Evolutionary conservation across 768 basidiomycete genomes (phyloP), one percentile per base, ranked within the genome.

Genomic region (Ramaria rubella): DNA sequence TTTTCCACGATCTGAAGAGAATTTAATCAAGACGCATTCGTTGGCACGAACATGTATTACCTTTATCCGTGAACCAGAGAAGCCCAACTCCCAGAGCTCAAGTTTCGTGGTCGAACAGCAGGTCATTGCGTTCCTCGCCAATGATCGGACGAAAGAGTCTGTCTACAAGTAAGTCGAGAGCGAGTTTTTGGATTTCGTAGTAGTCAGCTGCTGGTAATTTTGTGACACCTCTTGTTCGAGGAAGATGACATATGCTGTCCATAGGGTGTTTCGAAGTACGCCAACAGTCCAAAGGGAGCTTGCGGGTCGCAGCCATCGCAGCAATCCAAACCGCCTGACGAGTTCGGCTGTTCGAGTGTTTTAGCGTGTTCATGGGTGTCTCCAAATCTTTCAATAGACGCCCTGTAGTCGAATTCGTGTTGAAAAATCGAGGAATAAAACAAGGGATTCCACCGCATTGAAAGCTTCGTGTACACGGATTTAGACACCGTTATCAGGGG

Each of bases 1-100:
- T 74, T 12, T 46, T 57, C 2, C 58, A 24, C 50, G 65, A 44
- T 65, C 69, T 69, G 58, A 11, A 49, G 33, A 55, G 4, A n/a
- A 23, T n/a, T 11, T 19, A 44, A 21, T 5, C 24, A 57, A 17
- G 29, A n/a, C n/a, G n/a, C n/a, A n/a, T 50, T 59, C 40, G 14
- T n/a, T 33, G n/a, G 36, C 52, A 24, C 50, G 59, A 26, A 57
- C 3, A 11, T 42, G 15, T 19, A 77, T 49, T 40, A 81, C 82
- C 70, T 62, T 72, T 65, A 5, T 80, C 77, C 11, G 78, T 76
- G 61, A 83, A 72, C 86, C 86, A 87, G 51, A 81, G 65, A 1
- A 85, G 51, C 82, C 83, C 86, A 14, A 87, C 59, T 0, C 79
- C 81, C 50, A 81, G 77, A 0, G 81, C 68, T 58, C 78, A 81